Base-by-base conservation (phyloP, 768 basidiomycete species). In the Suillus clintonianus region DNA sequence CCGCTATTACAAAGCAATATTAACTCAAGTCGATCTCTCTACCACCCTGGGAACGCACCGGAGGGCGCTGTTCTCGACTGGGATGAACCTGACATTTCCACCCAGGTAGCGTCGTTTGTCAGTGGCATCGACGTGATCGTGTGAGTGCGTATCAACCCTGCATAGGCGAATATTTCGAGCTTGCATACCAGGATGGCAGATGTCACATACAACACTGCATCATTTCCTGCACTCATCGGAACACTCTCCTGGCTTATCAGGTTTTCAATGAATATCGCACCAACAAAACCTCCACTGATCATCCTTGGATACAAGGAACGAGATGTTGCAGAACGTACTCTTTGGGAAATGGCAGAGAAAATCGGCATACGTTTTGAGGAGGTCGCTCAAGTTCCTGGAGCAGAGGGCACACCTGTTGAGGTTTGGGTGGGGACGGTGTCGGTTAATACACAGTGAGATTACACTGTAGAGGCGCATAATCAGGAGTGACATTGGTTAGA, bases 291-390 rank as follows among this genome's bases (percentile, higher is more conserved):
- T 0, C 83, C 85, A 1, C 67, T 82, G 0, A 78, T 96, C 3
- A 64, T 96, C 9, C 71, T 97, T 56, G 93, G 92, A 5, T 96
- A 95, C 79, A 95, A 97, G 72, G 89, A 96, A 72, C 86, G 95
- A 47, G 91, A 97, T 73, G 69, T 79, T 0, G 85, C 84, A 0
- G 95, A 97, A 76, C 78, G 94, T 57, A 81, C 80, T 9, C 76
- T 96, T 37, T 97, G 94, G 94, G 77, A 76, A 8, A 82, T 88
- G 79, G 78, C 82, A 36, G 69, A 76, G 30, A 77, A 79, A 3
- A 78, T 82, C 5, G 89, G 86, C 1, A 74, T 96, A 1, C 60
- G 71, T 36, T 83, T 97, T 65, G 78, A 80, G 55, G 78, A 81
- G 65, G 79, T 92, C 0, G 89, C 83, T 13, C 78, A 78, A 62